A percentile compares a stretch with the other conserved stretches of the same genome.
phyloP scores from a whole-genome alignment of 192 early-diverging fungal genomes.

The Umbelopsis vinacea region DNA sequence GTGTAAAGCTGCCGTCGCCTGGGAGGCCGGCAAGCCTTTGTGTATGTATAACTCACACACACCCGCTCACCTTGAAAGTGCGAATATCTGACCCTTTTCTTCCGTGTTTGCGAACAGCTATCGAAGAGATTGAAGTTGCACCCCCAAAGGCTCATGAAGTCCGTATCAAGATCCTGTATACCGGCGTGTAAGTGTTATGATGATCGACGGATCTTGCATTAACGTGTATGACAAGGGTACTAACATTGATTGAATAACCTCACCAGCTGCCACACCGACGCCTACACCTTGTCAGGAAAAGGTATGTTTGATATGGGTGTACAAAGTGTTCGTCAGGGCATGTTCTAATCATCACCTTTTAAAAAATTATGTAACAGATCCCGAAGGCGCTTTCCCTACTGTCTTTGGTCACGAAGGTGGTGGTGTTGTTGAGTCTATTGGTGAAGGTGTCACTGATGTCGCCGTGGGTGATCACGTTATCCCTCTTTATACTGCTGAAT shows the following conservation, averaged over 20 bases:
- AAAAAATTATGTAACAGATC: constrained; percentile 46
- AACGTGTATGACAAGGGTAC: neutral
- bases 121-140: constrained; percentile 94
- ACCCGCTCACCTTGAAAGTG: neutral
- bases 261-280: constrained; percentile 88
- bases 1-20: constrained; percentile 94
- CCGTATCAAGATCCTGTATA: constrained; percentile 89
- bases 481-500: constrained; percentile 91
- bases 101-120: constrained; percentile 49
- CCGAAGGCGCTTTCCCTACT: constrained; percentile 88
- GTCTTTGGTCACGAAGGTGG: constrained; percentile 97
- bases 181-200: constrained; percentile 69
- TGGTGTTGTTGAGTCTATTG: constrained; percentile 94
- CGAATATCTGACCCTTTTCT: neutral
- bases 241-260: neutral
- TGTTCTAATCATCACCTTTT: neutral
- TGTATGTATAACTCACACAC: constrained; percentile 61
- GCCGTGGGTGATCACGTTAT: constrained; percentile 94
- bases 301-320: constrained; percentile 33
- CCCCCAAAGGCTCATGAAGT: constrained; percentile 95
- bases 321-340: neutral
- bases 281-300: constrained; percentile 90
- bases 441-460: constrained; percentile 93
- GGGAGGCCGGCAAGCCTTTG: constrained; percentile 91
- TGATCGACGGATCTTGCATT: neutral